Percentiles rank a stretch among this genome's conserved stretches.
phyloP scores from a whole-genome alignment of 306 rosid species.

The Ziziphus jujuba region DNA sequence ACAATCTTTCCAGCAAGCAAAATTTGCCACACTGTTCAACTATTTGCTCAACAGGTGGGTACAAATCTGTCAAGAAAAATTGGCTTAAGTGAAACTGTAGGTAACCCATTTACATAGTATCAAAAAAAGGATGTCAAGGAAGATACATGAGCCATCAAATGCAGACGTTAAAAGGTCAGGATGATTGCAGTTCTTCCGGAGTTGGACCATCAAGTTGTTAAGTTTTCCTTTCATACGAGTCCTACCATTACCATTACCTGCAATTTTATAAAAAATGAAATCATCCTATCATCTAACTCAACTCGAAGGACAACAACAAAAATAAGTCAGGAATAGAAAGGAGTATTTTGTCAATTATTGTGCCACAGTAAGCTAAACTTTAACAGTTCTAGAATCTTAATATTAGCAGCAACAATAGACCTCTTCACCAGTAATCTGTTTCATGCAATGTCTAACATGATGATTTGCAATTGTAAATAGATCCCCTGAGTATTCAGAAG shows the following conservation, averaged over 20 bases:
- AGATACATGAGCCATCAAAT: constrained; percentile 60
- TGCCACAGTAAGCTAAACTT: not conserved
- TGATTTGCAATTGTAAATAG: not conserved
- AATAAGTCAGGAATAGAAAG: not conserved
- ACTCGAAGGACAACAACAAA: not conserved
- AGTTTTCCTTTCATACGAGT: constrained; percentile 21
- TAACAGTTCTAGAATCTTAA: not conserved
- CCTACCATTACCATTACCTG: constrained; percentile 42
- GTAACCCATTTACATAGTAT: constrained; percentile 10
- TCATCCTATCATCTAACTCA: not conserved
- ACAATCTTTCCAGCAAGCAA: constrained; percentile 69
- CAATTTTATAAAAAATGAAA: constrained; percentile 15
- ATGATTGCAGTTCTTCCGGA: constrained; percentile 94
- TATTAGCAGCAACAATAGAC: not conserved
- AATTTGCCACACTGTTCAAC: constrained; percentile 90
- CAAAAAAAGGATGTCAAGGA: constrained; percentile 4
- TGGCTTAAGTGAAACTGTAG: constrained; percentile 18
- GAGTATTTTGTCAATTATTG: not conserved
- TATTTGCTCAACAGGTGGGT: constrained; percentile 80
- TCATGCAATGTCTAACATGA: not conserved
- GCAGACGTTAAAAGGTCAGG: constrained; percentile 80
- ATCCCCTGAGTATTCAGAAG: too few relatives aligned
- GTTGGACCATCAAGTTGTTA: constrained; percentile 74
- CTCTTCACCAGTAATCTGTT: not conserved
- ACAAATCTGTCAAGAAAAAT: constrained; percentile 39